A percentile compares a stretch with the other conserved stretches of the same genome.
These are phyloP conservation scores for Thinopyrum obtusiflorum DNA, from an alignment of 202 grass and related monocot genomes.

Conservation along the genomic window DNA sequence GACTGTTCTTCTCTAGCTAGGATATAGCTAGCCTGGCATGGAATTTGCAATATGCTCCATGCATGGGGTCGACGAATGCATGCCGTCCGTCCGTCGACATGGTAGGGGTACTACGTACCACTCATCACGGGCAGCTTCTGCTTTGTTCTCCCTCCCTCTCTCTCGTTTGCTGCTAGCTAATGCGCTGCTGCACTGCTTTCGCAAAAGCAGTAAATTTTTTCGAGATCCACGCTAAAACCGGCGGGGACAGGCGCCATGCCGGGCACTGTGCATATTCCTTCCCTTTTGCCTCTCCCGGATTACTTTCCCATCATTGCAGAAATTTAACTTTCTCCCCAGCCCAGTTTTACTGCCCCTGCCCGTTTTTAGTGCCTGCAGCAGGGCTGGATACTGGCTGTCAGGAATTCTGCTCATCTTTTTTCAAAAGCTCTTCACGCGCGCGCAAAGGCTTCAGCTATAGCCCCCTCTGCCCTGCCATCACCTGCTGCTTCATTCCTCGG, in stretches of 20 bases:
- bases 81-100: neutral
- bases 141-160: slow-evolving; percentile 27
- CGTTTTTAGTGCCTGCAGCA: neutral
- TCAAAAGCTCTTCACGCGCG: neutral
- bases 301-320: slow-evolving; percentile 69
- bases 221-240: slow-evolving; percentile 82
- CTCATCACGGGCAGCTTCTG: slow-evolving; percentile 44
- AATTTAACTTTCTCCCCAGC: slow-evolving; percentile 41
- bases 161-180: slow-evolving; percentile 6
- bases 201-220: slow-evolving; percentile 77
- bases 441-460: neutral
- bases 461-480: neutral
- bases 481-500: slow-evolving; percentile 9
- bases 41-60: neutral
- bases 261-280: slow-evolving; percentile 44
- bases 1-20: slow-evolving; percentile 24
- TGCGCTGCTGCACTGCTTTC: slow-evolving; percentile 34
- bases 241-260: slow-evolving; percentile 29
- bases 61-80: neutral
- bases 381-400: slow-evolving; percentile 3
- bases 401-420: slow-evolving; percentile 25
- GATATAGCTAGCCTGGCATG: neutral
- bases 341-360: slow-evolving; percentile 33
- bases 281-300: slow-evolving; percentile 43
- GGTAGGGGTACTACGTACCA: neutral